Conservation (phyloP, 176 grass and related monocot species). For the Poa annua region DNA sequence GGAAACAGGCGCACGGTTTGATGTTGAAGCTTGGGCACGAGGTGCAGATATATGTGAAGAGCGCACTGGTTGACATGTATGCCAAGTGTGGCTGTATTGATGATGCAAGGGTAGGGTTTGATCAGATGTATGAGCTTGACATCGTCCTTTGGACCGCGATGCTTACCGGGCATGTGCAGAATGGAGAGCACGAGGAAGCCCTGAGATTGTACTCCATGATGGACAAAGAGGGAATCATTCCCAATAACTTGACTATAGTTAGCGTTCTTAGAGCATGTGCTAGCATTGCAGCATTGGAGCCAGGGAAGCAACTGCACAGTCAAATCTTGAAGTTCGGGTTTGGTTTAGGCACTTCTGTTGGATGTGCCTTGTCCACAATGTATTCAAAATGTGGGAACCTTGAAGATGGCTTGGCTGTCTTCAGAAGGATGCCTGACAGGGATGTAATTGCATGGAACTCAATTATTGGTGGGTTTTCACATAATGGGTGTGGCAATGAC, state of each 20-base stretch:
- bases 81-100: constrained; percentile 63
- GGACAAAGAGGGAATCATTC: constrained; percentile 62
- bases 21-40: constrained; percentile 71
- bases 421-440: constrained; percentile 64
- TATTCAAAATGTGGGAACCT: constrained; percentile 76
- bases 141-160: constrained; percentile 72
- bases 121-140: constrained; percentile 57
- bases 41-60: constrained; percentile 72
- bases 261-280: constrained; percentile 68
- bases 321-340: constrained; percentile 67
- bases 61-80: constrained; percentile 76
- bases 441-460: constrained; percentile 83
- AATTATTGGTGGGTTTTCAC: constrained; percentile 80
- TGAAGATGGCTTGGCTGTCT: constrained; percentile 60
- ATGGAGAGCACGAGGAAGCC: constrained; percentile 74
- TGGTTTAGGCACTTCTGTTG: constrained; percentile 57
- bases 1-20: constrained; percentile 68
- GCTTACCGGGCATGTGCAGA: constrained; percentile 73
- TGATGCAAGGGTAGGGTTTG: constrained; percentile 72
- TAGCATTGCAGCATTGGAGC: constrained; percentile 63
- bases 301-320: constrained; percentile 69
- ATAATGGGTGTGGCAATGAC: constrained; percentile 65
- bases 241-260: constrained; percentile 61
- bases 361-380: constrained; percentile 80
- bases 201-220: constrained; percentile 62